phyloP scores from a whole-genome alignment of 441 rosid species.

The Syzygium syzygioides region DNA sequence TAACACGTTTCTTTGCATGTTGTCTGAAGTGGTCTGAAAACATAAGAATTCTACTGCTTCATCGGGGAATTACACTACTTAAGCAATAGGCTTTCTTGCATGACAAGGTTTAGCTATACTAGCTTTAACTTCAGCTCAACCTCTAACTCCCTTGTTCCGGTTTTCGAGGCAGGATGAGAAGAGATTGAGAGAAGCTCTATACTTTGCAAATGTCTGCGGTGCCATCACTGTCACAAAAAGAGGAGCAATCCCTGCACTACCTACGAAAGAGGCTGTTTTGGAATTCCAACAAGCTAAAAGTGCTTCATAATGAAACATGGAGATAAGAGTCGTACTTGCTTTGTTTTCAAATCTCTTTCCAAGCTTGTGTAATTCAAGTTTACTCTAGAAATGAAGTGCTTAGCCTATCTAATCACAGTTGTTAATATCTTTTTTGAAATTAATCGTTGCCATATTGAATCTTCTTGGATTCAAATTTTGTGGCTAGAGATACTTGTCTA shows the following conservation, averaged over 20 bases:
- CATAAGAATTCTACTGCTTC: background rate
- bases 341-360: background rate
- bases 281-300: background rate
- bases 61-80: background rate
- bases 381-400: background rate
- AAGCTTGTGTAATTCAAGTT: background rate
- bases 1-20: background rate
- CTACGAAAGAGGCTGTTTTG: slow-evolving; percentile 14
- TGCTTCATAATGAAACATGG: background rate
- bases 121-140: background rate
- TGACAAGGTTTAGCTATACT: background rate
- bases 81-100: background rate
- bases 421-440: background rate
- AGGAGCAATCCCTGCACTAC: slow-evolving; percentile 78
- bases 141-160: background rate
- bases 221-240: slow-evolving; percentile 68
- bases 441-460: background rate
- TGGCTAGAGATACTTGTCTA: background rate
- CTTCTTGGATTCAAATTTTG: background rate
- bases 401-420: background rate
- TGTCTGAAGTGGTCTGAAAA: background rate
- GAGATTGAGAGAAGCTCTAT: slow-evolving; percentile 45
- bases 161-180: slow-evolving; percentile 36
- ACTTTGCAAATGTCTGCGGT: slow-evolving; percentile 69
- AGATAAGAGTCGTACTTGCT: background rate